Percentiles rank a stretch among this genome's conserved stretches.
These are phyloP conservation scores for Podosphaera aphanis DNA, from an alignment of 2,329 filamentous ascomycete species.

Conservation along the genomic window DNA sequence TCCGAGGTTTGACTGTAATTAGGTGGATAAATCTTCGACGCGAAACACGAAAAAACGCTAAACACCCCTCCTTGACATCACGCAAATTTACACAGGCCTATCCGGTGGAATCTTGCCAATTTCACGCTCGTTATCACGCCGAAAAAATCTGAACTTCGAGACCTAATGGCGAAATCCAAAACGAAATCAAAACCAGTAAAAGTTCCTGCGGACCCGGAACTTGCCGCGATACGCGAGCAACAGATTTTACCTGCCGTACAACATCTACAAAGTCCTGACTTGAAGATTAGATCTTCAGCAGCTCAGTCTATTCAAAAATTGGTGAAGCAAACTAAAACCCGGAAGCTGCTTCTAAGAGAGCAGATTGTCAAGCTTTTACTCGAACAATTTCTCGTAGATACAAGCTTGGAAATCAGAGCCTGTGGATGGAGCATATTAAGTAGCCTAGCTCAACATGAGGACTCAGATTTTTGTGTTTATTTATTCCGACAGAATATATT, in stretches of 20 bases:
- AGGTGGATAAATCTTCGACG: too few relatives aligned
- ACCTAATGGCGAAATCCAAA: not conserved
- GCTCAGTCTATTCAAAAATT: slow-evolving; percentile 36
- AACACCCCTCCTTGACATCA: too few relatives aligned
- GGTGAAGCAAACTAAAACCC: slow-evolving; percentile 34
- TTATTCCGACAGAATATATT: slow-evolving; percentile 37
- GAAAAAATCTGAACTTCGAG: not conserved
- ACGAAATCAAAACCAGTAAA: not conserved
- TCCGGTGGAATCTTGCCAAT: too few relatives aligned
- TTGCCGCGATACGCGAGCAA: slow-evolving; percentile 36
- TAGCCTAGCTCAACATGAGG: slow-evolving; percentile 37
- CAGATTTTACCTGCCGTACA: slow-evolving; percentile 39
- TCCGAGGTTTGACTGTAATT: too few relatives aligned
- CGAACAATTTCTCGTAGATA: slow-evolving; percentile 39
- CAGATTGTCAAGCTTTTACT: slow-evolving; percentile 40
- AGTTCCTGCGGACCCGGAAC: slow-evolving; percentile 34
- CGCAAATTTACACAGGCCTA: too few relatives aligned
- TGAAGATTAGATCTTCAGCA: slow-evolving; percentile 33
- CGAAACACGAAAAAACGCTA: too few relatives aligned
- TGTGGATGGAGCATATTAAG: slow-evolving; percentile 45
- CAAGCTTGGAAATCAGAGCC: slow-evolving; percentile 35
- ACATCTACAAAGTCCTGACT: slow-evolving; percentile 33
- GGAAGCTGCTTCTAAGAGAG: slow-evolving; percentile 41
- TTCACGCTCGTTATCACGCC: too few relatives aligned
- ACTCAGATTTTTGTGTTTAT: slow-evolving; percentile 42